Evolutionary conservation across 805 yeast species (phyloP).

Genomic region (Ogataea henricii): DNA sequence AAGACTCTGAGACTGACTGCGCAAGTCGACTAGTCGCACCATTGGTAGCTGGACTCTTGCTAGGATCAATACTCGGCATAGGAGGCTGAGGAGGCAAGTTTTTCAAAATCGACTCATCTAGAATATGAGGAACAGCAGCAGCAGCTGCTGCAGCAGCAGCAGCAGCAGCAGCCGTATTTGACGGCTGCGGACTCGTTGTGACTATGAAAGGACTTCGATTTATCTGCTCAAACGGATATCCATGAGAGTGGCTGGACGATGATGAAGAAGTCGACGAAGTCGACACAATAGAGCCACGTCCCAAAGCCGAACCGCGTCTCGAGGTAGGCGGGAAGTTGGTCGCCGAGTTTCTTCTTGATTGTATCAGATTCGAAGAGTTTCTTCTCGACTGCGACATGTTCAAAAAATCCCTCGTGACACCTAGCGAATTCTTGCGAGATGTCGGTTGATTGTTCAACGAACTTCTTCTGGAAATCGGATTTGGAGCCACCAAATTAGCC

Average conservation of each 20-base stretch:
- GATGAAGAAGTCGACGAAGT: slow-evolving; percentile 24
- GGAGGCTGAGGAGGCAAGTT: slow-evolving; percentile 57
- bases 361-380: slow-evolving; percentile 17
- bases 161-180: background rate
- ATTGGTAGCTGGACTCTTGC: background rate
- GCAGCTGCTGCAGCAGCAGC: background rate
- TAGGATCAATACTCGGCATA: slow-evolving; percentile 41
- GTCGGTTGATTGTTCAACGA: slow-evolving; percentile 5
- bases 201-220: background rate
- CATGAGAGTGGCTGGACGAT: slow-evolving; percentile 10
- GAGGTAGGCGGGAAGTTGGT: slow-evolving; percentile 11
- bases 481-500: slow-evolving; percentile 18
- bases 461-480: slow-evolving; percentile 33
- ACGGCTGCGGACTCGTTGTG: background rate
- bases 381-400: slow-evolving; percentile 23
- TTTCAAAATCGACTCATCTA: slow-evolving; percentile 12
- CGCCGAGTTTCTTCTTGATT: slow-evolving; percentile 26
- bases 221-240: slow-evolving; percentile 5
- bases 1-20: slow-evolving; percentile 4
- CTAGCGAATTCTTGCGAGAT: slow-evolving; percentile 22
- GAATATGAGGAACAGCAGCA: background rate
- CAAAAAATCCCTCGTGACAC: slow-evolving; percentile 19
- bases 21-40: slow-evolving; percentile 12
- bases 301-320: slow-evolving; percentile 23
- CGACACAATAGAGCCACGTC: slow-evolving; percentile 22